Conservation (phyloP, 495 filamentous ascomycete species). For the Hyaloscypha hepaticicola region DNA sequence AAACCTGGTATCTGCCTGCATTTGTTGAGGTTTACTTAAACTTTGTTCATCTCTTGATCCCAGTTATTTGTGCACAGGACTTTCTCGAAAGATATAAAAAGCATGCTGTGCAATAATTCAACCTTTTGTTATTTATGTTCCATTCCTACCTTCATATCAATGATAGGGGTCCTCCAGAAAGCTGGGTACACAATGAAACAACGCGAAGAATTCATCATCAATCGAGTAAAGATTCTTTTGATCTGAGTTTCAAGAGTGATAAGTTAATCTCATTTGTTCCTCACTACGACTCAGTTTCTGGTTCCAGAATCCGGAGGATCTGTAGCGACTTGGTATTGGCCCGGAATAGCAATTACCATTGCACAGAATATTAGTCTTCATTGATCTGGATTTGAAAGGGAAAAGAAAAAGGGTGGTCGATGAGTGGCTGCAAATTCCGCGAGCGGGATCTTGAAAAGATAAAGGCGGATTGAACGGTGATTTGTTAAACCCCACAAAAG, state of each 20-base stretch:
- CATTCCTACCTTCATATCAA: neutral
- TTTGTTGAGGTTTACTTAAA: no score
- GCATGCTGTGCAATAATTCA: neutral
- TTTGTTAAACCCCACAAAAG: no score
- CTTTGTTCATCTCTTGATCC: neutral
- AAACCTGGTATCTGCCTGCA: no score
- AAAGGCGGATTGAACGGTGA: no score
- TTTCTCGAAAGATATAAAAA: neutral
- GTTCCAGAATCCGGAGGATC: neutral
- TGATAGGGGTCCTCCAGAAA: no score
- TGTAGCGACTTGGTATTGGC: neutral
- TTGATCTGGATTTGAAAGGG: neutral
- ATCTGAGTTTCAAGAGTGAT: neutral
- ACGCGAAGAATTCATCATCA: no score
- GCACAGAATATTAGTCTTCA: neutral
- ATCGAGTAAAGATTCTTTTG: no score
- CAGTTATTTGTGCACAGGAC: neutral
- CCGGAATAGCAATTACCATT: neutral
- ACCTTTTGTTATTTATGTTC: neutral
- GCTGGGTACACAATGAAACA: no score
- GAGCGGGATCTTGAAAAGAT: no score
- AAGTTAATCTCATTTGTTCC: neutral
- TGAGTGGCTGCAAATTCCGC: neutral
- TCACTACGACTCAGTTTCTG: neutral
- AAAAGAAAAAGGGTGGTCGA: neutral